Base-by-base conservation (phyloP, 805 yeast genomes). In the Saccharomycopsis capsularis region DNA sequence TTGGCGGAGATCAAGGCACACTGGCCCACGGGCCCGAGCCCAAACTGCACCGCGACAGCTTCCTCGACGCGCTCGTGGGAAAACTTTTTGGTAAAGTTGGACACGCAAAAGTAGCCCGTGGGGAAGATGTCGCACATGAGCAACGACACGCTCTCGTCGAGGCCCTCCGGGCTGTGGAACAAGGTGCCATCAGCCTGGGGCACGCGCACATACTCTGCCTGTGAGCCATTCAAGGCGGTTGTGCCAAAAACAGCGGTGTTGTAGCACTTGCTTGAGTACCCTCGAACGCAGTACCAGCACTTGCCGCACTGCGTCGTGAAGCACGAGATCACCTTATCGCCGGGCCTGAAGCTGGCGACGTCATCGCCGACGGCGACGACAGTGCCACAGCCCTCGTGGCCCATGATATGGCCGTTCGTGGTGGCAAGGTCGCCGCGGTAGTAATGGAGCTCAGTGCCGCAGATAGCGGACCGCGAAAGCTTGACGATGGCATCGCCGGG, bases 81-180 rank as follows among this genome's bases (percentile, higher is more conserved):
- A 40, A 68, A 64, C 51, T 61, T 67, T 52, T 70, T 70, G 40
- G 73, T 59, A 51, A 74, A 72, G 56, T 77, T 76, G 51, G 70
- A 68, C 9, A 74, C 81, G 32, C 82, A 82, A 53, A 69, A 73
- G 62, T 74, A 79, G 0, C 82, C 85, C 1, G 85, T 79, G 39
- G 80, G 76, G 63, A 79, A 79, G 45, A 79, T 79, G 59, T 79
- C 84, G 13, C 82, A 78, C 81, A 79, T 75, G 53, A 79, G 59
- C 4, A 78, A 71, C 29, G 77, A 71, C 7, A 74, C 68, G 3
- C 70, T 60, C 50, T 74, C 76, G 50, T 73, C 71, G 41, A 57
- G 57, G 1, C 53, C 52, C 1, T 36, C 29, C 3, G 81, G 80
- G 45, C 70, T 68, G 36, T 64, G 70, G 46, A 68, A 66, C 56